Evolutionary conservation across 495 filamentous ascomycete species (phyloP), one percentile per base, ranked within the genome.

Genomic region (Neurospora terricola): DNA sequence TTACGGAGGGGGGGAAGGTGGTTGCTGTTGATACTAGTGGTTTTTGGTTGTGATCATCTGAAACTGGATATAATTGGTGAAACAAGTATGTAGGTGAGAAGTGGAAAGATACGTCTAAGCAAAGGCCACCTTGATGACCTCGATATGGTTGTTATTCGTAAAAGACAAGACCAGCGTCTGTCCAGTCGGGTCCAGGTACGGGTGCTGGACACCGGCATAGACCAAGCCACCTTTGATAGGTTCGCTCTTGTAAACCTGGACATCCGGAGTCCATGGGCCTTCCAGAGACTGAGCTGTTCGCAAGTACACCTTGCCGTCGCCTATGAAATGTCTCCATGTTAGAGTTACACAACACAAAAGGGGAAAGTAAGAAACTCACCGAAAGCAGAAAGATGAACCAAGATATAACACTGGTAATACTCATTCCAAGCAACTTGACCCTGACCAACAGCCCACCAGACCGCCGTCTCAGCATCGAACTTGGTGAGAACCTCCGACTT

Each of bases 61-160:
- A 27, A 12, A 34, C 3, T 72, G 27, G 7, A 62, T 34, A 4
- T 18, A 0, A 27, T 59, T 27, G 21, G 11, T 12, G 11, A 14
- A 34, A 34, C 1, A 59, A 1, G 10, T 27, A 14, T 27, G 5
- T 59, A 79, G 79, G 71, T 88, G 83, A 75, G 84, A 88, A 69
- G 85, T 88, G 72, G 76, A 77, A 71, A 71, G 70, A 34, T 72
- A 37, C 38, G 9, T n/a, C 27, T 66, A 66, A 66, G 12, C 42
- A 39, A 75, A 75, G 7, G 40, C 10, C 36, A 78, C 74, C 71
- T 73, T 75, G 21, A 79, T 70, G 0, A 82, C 78, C 71, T 82
- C 76, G n/a, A 81, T 81, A 27, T 77, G 75, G 37, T 80, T 81
- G 38, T 81, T 80, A 54, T 82, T 82, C 18, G 81, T 82, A 39